phyloP scores from a whole-genome alignment of 148 eudicot species.

The Rhododendron henanense region DNA sequence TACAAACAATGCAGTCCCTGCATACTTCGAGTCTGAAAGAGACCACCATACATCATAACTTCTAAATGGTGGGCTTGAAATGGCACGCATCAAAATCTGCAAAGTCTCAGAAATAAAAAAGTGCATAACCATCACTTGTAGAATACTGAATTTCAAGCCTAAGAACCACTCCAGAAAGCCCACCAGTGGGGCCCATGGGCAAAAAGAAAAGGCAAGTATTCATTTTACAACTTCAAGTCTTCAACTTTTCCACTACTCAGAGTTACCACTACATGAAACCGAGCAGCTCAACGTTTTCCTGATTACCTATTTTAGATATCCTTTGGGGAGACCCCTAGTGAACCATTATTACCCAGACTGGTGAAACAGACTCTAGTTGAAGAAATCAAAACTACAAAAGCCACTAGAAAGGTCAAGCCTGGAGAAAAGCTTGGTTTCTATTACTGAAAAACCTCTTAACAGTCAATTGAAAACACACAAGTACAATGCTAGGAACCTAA shows the following conservation, averaged over 20 bases:
- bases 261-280: not conserved
- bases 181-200: not conserved
- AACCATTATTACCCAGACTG: not conserved
- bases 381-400: not conserved
- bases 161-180: not conserved
- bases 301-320: not conserved
- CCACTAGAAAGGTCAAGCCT: not conserved
- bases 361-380: not conserved
- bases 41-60: constrained; percentile 96
- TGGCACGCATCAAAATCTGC: constrained; percentile 83
- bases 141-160: not conserved
- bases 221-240: not conserved
- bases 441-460: not conserved
- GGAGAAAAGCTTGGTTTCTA: not conserved
- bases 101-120: constrained; percentile 14
- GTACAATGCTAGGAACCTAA: not conserved
- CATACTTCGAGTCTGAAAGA: constrained; percentile 94
- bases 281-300: not conserved
- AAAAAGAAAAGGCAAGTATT: not conserved
- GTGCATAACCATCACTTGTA: not conserved
- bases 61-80: constrained; percentile 72
- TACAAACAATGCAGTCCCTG: constrained; percentile 91
- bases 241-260: not conserved
- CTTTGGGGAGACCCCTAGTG: not conserved
- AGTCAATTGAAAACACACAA: not conserved